Evolutionary conservation across 75 land plant species (phyloP), one percentile per base, ranked within the genome.

Genomic region (Cunninghamia lanceolata): DNA sequence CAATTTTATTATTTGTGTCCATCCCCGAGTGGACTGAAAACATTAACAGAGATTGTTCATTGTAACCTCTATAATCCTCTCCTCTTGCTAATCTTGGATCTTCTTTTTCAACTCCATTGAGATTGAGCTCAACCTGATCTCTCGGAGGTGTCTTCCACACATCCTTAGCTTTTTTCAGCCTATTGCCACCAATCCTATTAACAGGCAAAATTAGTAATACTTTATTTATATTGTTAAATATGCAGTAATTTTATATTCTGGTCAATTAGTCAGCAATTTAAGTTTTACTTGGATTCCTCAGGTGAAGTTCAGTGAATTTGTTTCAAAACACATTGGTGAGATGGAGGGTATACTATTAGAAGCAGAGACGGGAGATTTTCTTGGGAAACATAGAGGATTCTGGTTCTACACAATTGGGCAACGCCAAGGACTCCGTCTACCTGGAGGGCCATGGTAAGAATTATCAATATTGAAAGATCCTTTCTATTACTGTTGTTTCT

Each of bases 391-490:
- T 78, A 89, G 92, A 35, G 99, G 99, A 63, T 96, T 93, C 88
- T 98, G 99, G 99, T 98, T 98, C 84, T 97, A 98, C 87, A 98
- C 99, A 35, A 94, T 97, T 86, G 99, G 99, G 76, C 99, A 98
- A 86, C 92, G 99, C 43, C 99, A 96, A 87, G 99, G 99, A 43
- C 90, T 98, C 38, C 91, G 96, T 28, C 93, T 98, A 32, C 95
- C 99, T 43, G 94, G 98, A 34, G 99, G 99, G 83, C 99, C 99
- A 21, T 98, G 99, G 99, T 98, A 91, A 68, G 84, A 25, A 28
- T 34, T 56, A 2, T 63, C 68, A 63, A 28, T 63, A 63, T 63
- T 63, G n/a, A 7, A 28, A 6, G 68, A 25, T 25, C 66, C 25
- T 63, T 63, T 28, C 68, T 4, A 63, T 63, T 28, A 28, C 8